phyloP scores from a whole-genome alignment of 148 eudicot species.

The Cornus kousa region DNA sequence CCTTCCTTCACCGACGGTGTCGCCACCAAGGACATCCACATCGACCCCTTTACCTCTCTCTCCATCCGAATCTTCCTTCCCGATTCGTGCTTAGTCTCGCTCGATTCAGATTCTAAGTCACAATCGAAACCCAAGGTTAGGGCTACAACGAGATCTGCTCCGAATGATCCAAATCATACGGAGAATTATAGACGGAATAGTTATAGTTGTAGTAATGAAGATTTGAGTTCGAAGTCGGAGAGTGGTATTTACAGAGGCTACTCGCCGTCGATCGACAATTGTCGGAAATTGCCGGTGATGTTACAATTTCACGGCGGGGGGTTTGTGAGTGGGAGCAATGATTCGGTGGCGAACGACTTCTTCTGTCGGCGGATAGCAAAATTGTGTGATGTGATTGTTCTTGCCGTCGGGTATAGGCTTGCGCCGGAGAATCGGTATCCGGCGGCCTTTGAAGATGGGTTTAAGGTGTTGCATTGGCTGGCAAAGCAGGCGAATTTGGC shows the following conservation, averaged over 20 bases:
- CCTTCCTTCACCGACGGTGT: slow-evolving; percentile 82
- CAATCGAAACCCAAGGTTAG: slow-evolving; percentile 20
- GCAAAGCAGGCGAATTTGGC: slow-evolving; percentile 91
- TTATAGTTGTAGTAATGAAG: slow-evolving; percentile 33
- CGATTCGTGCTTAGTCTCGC: slow-evolving; percentile 43
- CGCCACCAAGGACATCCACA: slow-evolving; percentile 89
- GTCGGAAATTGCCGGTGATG: slow-evolving; percentile 78
- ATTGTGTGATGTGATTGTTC: slow-evolving; percentile 76
- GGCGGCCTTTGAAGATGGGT: slow-evolving; percentile 89
- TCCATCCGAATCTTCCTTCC: slow-evolving; percentile 79
- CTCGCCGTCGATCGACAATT: slow-evolving; percentile 40
- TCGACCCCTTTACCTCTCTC: slow-evolving; percentile 71
- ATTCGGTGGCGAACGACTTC: slow-evolving; percentile 77
- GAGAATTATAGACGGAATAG: slow-evolving; percentile 46
- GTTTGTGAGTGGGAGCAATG: slow-evolving; percentile 87
- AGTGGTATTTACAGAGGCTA: slow-evolving; percentile 58
- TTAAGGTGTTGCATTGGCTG: slow-evolving; percentile 89
- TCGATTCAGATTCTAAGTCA: slow-evolving; percentile 25
- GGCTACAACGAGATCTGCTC: slow-evolving; percentile 18
- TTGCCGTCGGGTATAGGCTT: slow-evolving; percentile 84
- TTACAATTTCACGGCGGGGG: slow-evolving; percentile 95
- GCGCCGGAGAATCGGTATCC: slow-evolving; percentile 92
- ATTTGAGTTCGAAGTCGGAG: slow-evolving; percentile 29
- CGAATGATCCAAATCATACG: slow-evolving; percentile 7
- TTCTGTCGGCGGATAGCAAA: slow-evolving; percentile 82